These are phyloP conservation scores for Ogataea pignaliae DNA, from an alignment of 805 yeast species.

Conservation along the genomic window DNA sequence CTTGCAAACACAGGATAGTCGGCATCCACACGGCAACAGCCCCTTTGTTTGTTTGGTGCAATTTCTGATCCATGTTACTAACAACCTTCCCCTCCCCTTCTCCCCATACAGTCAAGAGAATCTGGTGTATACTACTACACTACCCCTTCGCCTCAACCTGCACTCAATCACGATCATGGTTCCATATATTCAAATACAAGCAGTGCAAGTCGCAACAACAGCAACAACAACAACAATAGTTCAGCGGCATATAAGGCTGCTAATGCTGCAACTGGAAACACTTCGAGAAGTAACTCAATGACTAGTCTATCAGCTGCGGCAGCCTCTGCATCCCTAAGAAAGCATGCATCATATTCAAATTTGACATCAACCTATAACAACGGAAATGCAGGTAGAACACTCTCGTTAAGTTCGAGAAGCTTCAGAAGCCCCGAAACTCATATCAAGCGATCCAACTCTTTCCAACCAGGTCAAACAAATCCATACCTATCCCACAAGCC, in stretches of 20 bases:
- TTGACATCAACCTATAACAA: background rate
- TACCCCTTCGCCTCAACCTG: constrained; percentile 1
- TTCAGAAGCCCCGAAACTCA: constrained; percentile 18
- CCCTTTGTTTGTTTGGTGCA: background rate
- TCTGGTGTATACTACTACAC: constrained; percentile 23
- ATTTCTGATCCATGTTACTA: background rate
- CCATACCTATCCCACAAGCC: constrained; percentile 11
- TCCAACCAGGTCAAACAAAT: constrained; percentile 16
- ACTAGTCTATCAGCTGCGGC: constrained; percentile 27
- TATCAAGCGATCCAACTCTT: constrained; percentile 22
- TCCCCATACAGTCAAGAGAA: constrained; percentile 17
- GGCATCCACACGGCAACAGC: background rate
- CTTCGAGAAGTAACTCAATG: constrained; percentile 20
- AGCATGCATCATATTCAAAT: constrained; percentile 15
- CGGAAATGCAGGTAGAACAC: constrained; percentile 19
- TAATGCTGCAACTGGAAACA: constrained; percentile 17
- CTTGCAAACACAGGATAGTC: no score
- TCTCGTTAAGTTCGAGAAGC: constrained; percentile 30
- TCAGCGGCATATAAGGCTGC: constrained; percentile 23
- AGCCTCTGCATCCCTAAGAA: constrained; percentile 29
- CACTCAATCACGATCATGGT: background rate
- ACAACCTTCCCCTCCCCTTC: background rate
- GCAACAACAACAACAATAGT: background rate
- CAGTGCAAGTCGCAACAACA: background rate
- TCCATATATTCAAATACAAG: background rate